Base-by-base conservation (phyloP, 352 stramenopile genomes). In the Globisporangium nodosum region DNA sequence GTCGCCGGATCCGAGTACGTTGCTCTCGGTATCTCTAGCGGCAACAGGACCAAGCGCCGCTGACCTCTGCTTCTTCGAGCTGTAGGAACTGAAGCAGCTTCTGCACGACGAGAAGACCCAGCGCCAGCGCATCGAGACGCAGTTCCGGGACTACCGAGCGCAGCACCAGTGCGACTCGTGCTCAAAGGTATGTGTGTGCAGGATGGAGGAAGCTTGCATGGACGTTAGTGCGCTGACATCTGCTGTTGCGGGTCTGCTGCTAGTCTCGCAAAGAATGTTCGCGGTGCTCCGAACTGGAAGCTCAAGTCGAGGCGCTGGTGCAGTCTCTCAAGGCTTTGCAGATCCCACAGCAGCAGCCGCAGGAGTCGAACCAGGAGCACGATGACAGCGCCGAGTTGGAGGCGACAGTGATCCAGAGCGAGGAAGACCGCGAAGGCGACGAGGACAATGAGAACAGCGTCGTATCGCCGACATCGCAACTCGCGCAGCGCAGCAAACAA, bases 1-100 rank as follows among this genome's bases (percentile, higher is more conserved):
- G 76, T 20, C 69, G 81, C 8, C 68, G 81, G 18, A 68, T 90
- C 49, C 69, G 75, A 42, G 81, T 90, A 71, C 46, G 76, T 61
- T 20, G 24, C 13, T 30, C 21, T 49, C 3, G 24, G 15, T 27
- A 46, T 54, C 18, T 16, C n/a, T 60, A 7, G 8, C 3, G 0
- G 9, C 21, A 31, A 16, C 33, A 47, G 18, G 5, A 37, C 4
- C 6, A 37, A 6, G 33, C 33, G 9, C 33, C 33, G 9, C 33
- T 37, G 0, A 37, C 9, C 33, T 6, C 33, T 37, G 33, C 33
- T 37, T 37, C 33, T 37, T 37, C 33, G 33, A 37, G 33, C 33
- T 12, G 33, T 37, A 88, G 78, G 72, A 85, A 24, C 66, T 71
- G 31, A 88, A 86, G 56, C 62, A 74, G 52, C 60, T 71, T 57